Conservation (phyloP, 768 basidiomycete species). For the Russula abietina region DNA sequence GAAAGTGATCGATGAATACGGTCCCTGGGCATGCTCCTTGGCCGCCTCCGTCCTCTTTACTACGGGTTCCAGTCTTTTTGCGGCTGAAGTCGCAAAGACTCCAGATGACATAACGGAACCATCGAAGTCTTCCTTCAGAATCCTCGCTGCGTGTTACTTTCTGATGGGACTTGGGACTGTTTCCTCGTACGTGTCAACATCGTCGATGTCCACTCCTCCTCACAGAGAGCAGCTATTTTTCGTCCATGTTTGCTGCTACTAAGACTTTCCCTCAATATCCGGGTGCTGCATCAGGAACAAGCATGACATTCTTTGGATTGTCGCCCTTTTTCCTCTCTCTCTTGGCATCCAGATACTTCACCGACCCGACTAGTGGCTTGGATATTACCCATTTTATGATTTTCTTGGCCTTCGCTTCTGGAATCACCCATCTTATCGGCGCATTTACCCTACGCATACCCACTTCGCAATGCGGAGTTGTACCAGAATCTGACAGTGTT, state of each 20-base stretch:
- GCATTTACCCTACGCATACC: conserved; percentile 39
- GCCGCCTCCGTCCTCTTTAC: conserved; percentile 53
- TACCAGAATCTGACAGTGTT: conserved; percentile 11
- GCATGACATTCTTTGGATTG: conserved; percentile 72
- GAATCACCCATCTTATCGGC: conserved; percentile 49
- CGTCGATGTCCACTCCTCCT: not conserved
- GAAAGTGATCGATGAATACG: conserved; percentile 58
- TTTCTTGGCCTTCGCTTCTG: conserved; percentile 53
- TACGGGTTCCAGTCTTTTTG: conserved; percentile 56
- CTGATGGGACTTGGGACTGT: conserved; percentile 63
- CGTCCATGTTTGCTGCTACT: conserved; percentile 68
- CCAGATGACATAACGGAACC: conserved; percentile 36
- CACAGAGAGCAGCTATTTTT: conserved; percentile 44
- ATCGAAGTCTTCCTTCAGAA: conserved; percentile 42
- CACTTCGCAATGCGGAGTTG: not conserved
- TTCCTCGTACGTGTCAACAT: conserved; percentile 53
- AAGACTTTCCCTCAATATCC: conserved; percentile 60
- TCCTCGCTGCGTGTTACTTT: conserved; percentile 53
- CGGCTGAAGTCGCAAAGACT: conserved; percentile 47
- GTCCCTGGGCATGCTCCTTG: conserved; percentile 63
- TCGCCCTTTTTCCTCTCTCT: conserved; percentile 70
- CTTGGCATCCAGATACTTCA: conserved; percentile 59
- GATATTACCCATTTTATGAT: conserved; percentile 46
- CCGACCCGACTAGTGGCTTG: conserved; percentile 38
- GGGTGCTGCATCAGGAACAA: conserved; percentile 59